phyloP scores from a whole-genome alignment of 305 asterid genomes.

The Solanum hybrid region DNA sequence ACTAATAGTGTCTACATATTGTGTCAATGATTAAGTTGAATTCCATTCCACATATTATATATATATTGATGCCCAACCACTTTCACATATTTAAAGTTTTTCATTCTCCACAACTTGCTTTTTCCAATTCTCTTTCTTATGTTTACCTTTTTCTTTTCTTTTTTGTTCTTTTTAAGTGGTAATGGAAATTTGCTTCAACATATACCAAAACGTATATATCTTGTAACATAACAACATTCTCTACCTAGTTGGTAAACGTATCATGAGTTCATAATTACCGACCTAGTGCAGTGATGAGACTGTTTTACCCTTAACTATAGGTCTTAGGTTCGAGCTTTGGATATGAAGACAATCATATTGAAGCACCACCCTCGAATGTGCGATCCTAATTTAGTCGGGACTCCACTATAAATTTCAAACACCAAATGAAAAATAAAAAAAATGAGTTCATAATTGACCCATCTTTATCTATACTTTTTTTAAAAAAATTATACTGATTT shows the following conservation, averaged over 20 bases:
- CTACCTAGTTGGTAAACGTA: neutral
- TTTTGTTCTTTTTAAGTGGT: neutral
- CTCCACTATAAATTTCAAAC: too few relatives aligned
- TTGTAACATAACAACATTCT: neutral
- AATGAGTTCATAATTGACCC: too few relatives aligned
- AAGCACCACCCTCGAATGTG: too few relatives aligned
- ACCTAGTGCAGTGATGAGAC: too few relatives aligned
- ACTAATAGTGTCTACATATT: neutral
- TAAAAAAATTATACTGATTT: too few relatives aligned
- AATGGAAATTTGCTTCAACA: neutral
- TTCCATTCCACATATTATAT: neutral
- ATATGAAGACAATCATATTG: too few relatives aligned
- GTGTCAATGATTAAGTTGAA: constrained; percentile 5
- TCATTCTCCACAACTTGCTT: neutral
- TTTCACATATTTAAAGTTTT: neutral
- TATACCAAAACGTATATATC: neutral
- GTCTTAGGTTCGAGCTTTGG: too few relatives aligned
- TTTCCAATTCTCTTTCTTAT: neutral
- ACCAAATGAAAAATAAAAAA: too few relatives aligned
- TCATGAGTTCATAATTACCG: neutral
- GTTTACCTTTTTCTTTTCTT: neutral
- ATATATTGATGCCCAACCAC: neutral
- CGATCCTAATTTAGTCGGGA: too few relatives aligned
- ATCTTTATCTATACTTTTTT: too few relatives aligned
- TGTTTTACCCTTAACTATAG: too few relatives aligned